Evolutionary conservation across 2,329 filamentous ascomycete genomes (phyloP), one percentile per base, ranked within the genome.

Genomic region (Alternaria ventricosa): DNA sequence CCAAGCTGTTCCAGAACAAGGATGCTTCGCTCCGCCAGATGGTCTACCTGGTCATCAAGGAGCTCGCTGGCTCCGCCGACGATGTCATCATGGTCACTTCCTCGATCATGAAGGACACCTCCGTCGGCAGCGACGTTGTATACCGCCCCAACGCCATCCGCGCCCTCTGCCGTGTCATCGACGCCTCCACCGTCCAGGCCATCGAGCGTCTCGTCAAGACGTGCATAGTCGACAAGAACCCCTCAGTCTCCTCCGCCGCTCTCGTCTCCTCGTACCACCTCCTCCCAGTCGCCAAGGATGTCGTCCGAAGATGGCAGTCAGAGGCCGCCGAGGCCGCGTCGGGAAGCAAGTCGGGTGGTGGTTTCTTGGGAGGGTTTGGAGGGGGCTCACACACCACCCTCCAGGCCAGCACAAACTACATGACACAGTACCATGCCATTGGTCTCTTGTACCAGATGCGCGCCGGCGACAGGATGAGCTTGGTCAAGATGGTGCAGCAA

Each of bases 401-500:
- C 63, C 84, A 87, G 63, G 86, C 88, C 51, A 84, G 86, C 67
- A 95, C 94, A 76, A 98, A 96, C 71, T 97, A 92, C 77, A 98
- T 98, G 94, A 92, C 93, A 61, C 96, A 99, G 81, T 99, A 99
- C 82, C 96, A 99, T 81, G 96, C 96, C 68, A 97, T 99, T 83
- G 96, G 96, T 68, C 88, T 99, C 58, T 84, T 99, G 47, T 99
- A 98, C 81, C 95, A 98, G 83, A 98, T 98, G 93, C 92, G 96
- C 76, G 92, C 92, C 75, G 94, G 97, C 80, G 96, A 99, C 81
- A 90, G 96, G 75, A 99, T 99, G 96, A 94, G 96, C 22, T 84
- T 99, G 73, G 95, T 98, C 65, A 99, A 99, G 87, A 98, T 99
- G 96, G 95, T 99, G n/a, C 96, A 99, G 84, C 96, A 99, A 81